Evolutionary conservation across 495 filamentous ascomycete species (phyloP), one percentile per base, ranked within the genome.

Genomic region (Saxophila tyrrhenica): DNA sequence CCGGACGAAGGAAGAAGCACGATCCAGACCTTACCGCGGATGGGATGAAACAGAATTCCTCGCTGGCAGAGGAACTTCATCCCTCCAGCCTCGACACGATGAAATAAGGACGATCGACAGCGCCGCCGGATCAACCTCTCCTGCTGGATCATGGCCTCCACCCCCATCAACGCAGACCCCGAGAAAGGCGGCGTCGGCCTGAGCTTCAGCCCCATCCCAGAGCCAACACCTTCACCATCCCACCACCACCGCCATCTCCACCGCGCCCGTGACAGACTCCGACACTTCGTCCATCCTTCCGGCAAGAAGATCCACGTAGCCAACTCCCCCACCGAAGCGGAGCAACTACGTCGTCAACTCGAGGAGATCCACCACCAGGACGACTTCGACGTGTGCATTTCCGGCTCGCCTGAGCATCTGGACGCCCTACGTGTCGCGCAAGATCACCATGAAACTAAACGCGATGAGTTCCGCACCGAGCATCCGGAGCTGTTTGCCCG

Each of bases 261-360:
- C 50, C 57, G 59, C 43, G 52, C 57, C 10, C 63, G 62, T 13
- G 63, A 65, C n/a, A 65, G 70, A 16, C 62, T 74, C 15, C 62
- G 70, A 17, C 73, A 77, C 41, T 75, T 79, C 53, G 48, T 75
- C 3, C 71, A 69, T 20, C 77, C 78, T 15, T 65, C 75, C 65
- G 78, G 78, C 17, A 62, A 68, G 43, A 67, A 72, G 56, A 69
- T 81, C 0, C 73, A 79, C 52, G 73, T 80, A 35, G 76, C 76
- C 13, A 59, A 67, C 0, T 69, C 71, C 3, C 78, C 77, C 7
- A 73, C 75, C 57, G 77, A 81, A 56, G 70, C 69, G 32, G 64
- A 73, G 48, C 52, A 52, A 5, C 60, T 79, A 9, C 62, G 68
- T 16, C 67, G 62, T 35, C 66, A 66, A 24, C 67, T 79, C 21